Percentiles rank a stretch among this genome's conserved stretches.
phyloP scores from a whole-genome alignment of 2,329 filamentous ascomycete genomes.

The Aspergillus caelatus region DNA sequence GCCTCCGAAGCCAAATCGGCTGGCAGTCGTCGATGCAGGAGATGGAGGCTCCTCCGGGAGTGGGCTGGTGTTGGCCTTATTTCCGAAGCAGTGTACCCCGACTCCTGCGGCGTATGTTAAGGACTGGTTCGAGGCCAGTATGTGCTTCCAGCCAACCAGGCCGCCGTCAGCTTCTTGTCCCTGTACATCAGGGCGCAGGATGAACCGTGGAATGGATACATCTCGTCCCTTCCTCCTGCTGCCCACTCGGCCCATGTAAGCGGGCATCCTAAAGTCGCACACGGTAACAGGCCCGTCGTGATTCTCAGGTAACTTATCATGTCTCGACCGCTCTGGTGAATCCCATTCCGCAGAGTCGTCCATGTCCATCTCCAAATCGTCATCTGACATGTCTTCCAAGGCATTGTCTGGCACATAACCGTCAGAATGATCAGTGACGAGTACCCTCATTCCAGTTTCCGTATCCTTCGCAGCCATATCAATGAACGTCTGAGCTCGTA shows the following conservation, averaged over 20 bases:
- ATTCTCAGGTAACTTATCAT: conserved; percentile 21
- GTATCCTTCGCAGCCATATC: conserved; percentile 46
- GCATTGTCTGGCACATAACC: conserved; percentile 39
- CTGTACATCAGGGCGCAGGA: conserved; percentile 45
- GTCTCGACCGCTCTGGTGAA: conserved; percentile 26
- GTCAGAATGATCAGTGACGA: conserved; percentile 47
- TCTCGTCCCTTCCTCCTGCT: conserved; percentile 26
- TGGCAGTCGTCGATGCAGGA: conserved; percentile 34
- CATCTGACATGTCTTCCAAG: conserved; percentile 29
- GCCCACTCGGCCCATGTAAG: conserved; percentile 44
- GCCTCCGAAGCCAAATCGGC: conserved; percentile 40
- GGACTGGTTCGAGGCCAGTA: conserved; percentile 45
- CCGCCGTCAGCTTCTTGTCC: conserved; percentile 49
- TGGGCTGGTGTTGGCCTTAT: conserved; percentile 24
- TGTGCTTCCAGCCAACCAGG: conserved; percentile 48
- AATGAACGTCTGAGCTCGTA: conserved; percentile 49
- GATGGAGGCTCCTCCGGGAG: conserved; percentile 34
- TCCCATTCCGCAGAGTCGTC: conserved; percentile 37
- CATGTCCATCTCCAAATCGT: conserved; percentile 36
- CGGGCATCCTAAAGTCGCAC: conserved; percentile 46
- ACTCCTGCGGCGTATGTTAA: conserved; percentile 39
- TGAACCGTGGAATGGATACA: conserved; percentile 42
- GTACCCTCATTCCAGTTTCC: conserved; percentile 42
- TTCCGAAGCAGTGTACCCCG: conserved; percentile 36
- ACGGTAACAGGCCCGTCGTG: conserved; percentile 38